Conservation (phyloP, 129 eudicot genomes). For the Arctium minus region DNA sequence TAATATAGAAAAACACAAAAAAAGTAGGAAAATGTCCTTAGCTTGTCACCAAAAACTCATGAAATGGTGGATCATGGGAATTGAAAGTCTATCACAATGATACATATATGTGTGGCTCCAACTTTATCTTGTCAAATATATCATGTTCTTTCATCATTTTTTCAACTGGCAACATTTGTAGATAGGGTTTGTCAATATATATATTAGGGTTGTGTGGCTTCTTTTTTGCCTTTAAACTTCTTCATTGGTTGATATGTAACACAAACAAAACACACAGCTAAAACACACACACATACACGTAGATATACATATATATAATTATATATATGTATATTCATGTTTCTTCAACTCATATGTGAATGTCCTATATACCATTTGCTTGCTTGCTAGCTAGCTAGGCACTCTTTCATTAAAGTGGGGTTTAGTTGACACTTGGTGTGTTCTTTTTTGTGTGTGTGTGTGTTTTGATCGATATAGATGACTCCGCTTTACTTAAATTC, state of each 20-base stretch:
- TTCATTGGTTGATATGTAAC: conserved; percentile 35
- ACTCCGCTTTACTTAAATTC: conserved; percentile 43
- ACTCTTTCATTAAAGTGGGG: conserved; percentile 3
- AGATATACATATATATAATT: conserved; percentile 14
- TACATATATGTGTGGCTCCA: conserved; percentile 39
- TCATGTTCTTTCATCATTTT: conserved; percentile 13
- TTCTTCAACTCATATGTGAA: conserved; percentile 68
- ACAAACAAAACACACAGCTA: conserved; percentile 6
- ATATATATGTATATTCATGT: conserved; percentile 21
- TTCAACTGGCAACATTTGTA: conserved; percentile 32
- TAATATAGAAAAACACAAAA: background rate
- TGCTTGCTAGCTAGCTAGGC: background rate
- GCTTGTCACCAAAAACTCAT: conserved; percentile 3
- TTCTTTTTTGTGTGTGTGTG: background rate
- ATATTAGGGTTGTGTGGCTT: conserved; percentile 34
- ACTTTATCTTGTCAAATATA: conserved; percentile 22
- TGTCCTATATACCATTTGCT: conserved; percentile 27
- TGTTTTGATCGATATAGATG: conserved; percentile 22
- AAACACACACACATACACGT: background rate
- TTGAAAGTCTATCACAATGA: conserved; percentile 32
- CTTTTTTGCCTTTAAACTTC: conserved; percentile 49
- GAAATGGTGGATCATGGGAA: conserved; percentile 32
- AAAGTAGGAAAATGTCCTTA: conserved; percentile 20
- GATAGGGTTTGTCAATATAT: conserved; percentile 45
- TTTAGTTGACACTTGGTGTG: conserved; percentile 12